Evolutionary conservation across 768 basidiomycete species (phyloP).

Genomic region (Podaxis mareebaensis): DNA sequence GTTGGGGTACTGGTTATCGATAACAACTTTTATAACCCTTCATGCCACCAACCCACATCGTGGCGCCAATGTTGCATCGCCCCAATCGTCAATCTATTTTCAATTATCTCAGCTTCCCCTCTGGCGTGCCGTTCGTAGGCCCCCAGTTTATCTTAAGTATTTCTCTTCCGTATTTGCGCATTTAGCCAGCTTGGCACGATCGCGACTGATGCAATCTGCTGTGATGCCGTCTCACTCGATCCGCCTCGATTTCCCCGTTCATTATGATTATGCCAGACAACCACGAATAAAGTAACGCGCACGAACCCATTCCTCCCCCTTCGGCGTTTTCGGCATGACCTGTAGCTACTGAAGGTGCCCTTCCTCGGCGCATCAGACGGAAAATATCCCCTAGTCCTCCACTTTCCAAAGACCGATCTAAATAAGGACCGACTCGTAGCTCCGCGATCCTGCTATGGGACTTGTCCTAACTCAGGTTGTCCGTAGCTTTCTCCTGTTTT

Average conservation of each 20-base stretch:
- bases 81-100: not conserved
- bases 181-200: not conserved
- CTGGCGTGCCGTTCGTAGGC: not conserved
- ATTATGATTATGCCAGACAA: not conserved
- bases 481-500: too few relatives aligned
- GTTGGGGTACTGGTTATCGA: constrained; percentile 26
- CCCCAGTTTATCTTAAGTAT: too few relatives aligned
- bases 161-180: too few relatives aligned
- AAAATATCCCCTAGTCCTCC: too few relatives aligned
- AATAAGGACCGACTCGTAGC: too few relatives aligned
- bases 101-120: not conserved
- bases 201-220: not conserved
- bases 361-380: too few relatives aligned
- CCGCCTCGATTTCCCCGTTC: not conserved
- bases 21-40: constrained; percentile 18
- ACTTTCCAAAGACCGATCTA: too few relatives aligned
- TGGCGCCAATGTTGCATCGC: not conserved
- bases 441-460: too few relatives aligned
- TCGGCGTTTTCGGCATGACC: not conserved
- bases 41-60: not conserved
- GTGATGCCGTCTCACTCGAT: not conserved
- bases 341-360: too few relatives aligned
- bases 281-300: not conserved
- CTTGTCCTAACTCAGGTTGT: too few relatives aligned
- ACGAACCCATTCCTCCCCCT: not conserved